A percentile compares a stretch with the other conserved stretches of the same genome.
These are phyloP conservation scores for Cytospora piceicola DNA, from an alignment of 2,329 filamentous ascomycete species.

Conservation along the genomic window DNA sequence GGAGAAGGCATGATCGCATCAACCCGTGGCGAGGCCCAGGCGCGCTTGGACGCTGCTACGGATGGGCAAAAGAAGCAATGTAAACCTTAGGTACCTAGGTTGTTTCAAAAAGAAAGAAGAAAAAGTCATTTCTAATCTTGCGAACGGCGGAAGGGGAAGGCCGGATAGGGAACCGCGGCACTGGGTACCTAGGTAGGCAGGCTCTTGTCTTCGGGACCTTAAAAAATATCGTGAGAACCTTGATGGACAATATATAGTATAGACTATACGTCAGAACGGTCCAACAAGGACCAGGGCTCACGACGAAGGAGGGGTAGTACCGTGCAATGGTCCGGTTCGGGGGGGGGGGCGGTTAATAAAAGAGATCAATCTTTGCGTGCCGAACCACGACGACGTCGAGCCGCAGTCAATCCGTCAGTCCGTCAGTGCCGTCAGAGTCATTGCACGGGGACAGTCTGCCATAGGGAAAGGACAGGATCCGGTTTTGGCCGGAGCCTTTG, in stretches of 20 bases:
- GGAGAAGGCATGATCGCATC: not conserved
- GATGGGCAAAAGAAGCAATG: not conserved
- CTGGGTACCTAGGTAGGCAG: not conserved
- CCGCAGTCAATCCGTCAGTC: no score
- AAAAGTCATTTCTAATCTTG: not conserved
- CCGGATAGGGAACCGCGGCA: not conserved
- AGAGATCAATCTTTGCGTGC: no score
- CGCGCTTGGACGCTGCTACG: no score
- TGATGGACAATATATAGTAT: slow-evolving; percentile 4
- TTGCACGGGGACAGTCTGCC: no score
- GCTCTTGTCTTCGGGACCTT: not conserved
- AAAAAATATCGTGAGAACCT: slow-evolving; percentile 6
- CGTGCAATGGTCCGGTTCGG: no score
- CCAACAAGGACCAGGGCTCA: not conserved
- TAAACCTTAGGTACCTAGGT: not conserved
- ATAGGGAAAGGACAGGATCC: not conserved
- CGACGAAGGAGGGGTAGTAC: no score
- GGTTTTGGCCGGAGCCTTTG: not conserved
- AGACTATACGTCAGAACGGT: not conserved
- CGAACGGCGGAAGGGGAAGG: not conserved
- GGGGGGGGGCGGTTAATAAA: no score
- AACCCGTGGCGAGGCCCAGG: not conserved
- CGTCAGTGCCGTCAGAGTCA: no score
- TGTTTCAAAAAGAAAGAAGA: no score
- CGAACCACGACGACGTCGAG: no score